phyloP scores from a whole-genome alignment of 2,329 filamentous ascomycete species.

The Fusarium verticillioides region DNA sequence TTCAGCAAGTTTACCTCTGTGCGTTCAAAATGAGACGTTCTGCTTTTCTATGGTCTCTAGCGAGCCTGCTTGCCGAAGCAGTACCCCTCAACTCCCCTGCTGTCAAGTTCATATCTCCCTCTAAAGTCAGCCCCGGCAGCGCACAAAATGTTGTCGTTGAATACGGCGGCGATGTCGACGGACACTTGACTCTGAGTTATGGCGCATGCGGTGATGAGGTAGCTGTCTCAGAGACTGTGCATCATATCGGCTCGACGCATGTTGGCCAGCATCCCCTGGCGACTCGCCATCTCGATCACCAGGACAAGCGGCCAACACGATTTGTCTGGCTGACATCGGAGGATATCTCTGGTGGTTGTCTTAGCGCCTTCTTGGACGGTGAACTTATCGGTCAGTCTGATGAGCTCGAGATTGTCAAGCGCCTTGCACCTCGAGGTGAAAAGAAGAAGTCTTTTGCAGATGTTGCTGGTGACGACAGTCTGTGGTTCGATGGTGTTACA shows the following conservation, averaged over 20 bases:
- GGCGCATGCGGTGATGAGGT: conserved; percentile 23
- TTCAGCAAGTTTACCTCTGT: accelerated
- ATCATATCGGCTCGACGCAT: conserved; percentile 37
- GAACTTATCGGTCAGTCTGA: conserved; percentile 35
- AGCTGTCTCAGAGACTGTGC: conserved; percentile 3
- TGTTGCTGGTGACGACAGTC: not conserved
- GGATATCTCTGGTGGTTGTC: conserved; percentile 20
- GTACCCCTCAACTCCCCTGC: not conserved
- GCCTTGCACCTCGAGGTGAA: not conserved
- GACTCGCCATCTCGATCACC: conserved; percentile 30
- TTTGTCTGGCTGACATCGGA: conserved; percentile 38
- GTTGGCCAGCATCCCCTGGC: conserved; percentile 37
- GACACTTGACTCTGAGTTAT: conserved; percentile 30
- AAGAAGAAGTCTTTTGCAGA: conserved; percentile 15
- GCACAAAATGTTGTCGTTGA: conserved; percentile 38
- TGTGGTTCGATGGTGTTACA: conserved; percentile 43
- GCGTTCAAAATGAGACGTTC: not conserved
- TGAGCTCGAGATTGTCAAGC: not conserved
- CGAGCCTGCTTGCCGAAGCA: not conserved
- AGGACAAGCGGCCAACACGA: conserved; percentile 25
- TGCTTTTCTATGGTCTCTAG: accelerated
- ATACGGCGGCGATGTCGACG: conserved; percentile 33
- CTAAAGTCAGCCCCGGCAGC: not conserved
- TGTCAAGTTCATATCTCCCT: not conserved
- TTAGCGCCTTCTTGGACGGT: conserved; percentile 36